phyloP scores from a whole-genome alignment of 768 basidiomycete genomes.

The Leucocoprinus sp. region DNA sequence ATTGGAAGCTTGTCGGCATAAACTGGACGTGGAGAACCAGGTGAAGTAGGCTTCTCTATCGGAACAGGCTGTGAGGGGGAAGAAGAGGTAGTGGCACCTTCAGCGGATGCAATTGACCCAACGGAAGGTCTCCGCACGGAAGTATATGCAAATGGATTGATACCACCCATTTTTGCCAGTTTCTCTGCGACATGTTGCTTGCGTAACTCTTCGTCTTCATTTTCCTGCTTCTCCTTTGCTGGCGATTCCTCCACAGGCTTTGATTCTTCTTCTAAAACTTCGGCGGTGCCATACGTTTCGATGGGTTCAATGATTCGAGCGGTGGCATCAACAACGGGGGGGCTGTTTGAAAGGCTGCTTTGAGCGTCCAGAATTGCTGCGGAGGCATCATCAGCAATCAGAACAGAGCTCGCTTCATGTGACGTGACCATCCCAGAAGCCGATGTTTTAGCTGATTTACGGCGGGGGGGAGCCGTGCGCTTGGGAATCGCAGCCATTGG shows the following conservation, averaged over 20 bases:
- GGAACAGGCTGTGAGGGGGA: constrained; percentile 5
- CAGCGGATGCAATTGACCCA: constrained; percentile 7
- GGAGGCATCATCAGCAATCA: not conserved
- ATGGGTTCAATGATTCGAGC: no score
- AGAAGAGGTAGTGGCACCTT: not conserved
- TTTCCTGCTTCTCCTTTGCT: constrained; percentile 4
- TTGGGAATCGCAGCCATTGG: constrained; percentile 69
- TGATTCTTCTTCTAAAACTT: not conserved
- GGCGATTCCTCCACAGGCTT: constrained; percentile 13
- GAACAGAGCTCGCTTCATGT: constrained; percentile 3
- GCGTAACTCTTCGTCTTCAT: constrained; percentile 44
- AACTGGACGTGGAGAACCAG: not conserved
- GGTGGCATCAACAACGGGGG: no score
- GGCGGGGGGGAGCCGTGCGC: constrained; percentile 67
- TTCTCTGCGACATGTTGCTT: constrained; percentile 54
- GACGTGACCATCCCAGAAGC: not conserved
- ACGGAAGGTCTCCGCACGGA: constrained; percentile 15
- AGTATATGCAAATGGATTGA: constrained; percentile 46
- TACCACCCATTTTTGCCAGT: constrained; percentile 58
- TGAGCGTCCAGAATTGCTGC: no score
- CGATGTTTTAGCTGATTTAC: constrained; percentile 27
- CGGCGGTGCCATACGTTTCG: not conserved
- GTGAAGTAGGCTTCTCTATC: not conserved
- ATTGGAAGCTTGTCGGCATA: not conserved
- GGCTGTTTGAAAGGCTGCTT: no score